Evolutionary conservation across 805 yeast species (phyloP), one percentile per base, ranked within the genome.

Genomic region (Yamadazyma akitaensis): DNA sequence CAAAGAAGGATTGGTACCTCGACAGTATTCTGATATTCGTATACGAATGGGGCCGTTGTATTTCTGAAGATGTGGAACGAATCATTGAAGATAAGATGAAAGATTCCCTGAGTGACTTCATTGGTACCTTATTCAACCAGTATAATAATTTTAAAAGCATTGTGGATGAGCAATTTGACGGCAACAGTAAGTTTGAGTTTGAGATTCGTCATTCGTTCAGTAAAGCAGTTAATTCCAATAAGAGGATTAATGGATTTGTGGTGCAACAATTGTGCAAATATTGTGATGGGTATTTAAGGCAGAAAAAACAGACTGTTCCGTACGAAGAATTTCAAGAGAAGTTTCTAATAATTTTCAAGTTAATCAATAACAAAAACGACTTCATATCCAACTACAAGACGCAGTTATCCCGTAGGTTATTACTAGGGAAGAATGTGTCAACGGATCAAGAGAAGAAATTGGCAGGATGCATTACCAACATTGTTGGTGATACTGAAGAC

Each of bases 391-490:
- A 51, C 2, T 72, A 69, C 53, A 64, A 63, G 45, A 57, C 57
- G 33, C 72, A 69, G 33, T 55, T 72, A n/a, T 67, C 75, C 3
- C 61, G 60, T 41, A 53, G 77, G 43, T 56, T 72, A 40, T 56
- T 72, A 35, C 28, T 51, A 1, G 56, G 58, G 25, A 60, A 53
- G 30, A 53, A 53, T 6, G 37, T 60, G 7, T 45, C 46, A 1
- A 42, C 53, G 11, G 73, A 65, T 25, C 47, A 45, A 13, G 57
- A 56, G 18, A 44, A 67, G 18, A 55, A 51, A 16, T 40, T 66
- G 12, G 63, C 62, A 3, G 58, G 56, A 14, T 53, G 51, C 7
- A 48, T 70, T 1, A 47, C 60, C 11, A 49, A 55, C 10, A 48
- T 63, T 0, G 58, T 68, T 8, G 75, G 75, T 1, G 68, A 64